phyloP scores from a whole-genome alignment of 2,329 filamentous ascomycete genomes.

The Septoria linicola region DNA sequence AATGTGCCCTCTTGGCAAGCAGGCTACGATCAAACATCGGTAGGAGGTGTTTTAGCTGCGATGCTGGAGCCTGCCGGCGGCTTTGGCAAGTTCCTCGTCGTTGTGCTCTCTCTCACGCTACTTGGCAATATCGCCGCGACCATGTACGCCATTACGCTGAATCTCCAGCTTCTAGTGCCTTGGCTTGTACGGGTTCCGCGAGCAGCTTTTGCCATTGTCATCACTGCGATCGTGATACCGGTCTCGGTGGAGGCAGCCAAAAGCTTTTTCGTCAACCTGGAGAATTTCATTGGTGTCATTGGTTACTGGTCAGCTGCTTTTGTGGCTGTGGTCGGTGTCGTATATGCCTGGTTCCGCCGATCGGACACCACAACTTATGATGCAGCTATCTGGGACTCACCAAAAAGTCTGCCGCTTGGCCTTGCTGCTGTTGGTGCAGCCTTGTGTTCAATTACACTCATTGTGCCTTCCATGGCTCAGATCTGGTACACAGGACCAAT shows the following conservation, averaged over 20 bases:
- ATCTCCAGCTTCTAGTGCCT: constrained; percentile 41
- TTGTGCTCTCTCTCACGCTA: constrained; percentile 45
- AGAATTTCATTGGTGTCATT: constrained; percentile 49
- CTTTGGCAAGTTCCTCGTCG: constrained; percentile 47
- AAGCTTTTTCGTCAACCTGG: constrained; percentile 45
- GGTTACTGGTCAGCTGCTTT: constrained; percentile 50
- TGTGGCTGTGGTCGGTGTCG: constrained; percentile 43
- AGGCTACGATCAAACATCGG: constrained; percentile 40
- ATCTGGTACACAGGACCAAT: constrained; percentile 34
- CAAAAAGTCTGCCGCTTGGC: constrained; percentile 42
- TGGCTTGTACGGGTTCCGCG: constrained; percentile 41
- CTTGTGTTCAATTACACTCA: constrained; percentile 27
- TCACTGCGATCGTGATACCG: constrained; percentile 44
- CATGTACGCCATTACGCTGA: constrained; percentile 48
- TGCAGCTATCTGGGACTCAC: constrained; percentile 44
- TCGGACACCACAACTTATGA: constrained; percentile 41
- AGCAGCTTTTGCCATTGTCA: constrained; percentile 45
- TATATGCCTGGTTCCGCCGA: constrained; percentile 44
- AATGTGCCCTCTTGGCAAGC: constrained; percentile 34
- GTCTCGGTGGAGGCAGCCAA: constrained; percentile 47
- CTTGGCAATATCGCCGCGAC: constrained; percentile 49
- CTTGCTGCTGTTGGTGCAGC: constrained; percentile 39
- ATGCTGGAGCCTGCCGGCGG: constrained; percentile 43
- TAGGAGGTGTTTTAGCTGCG: constrained; percentile 43
- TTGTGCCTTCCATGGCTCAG: constrained; percentile 33